These are phyloP conservation scores for Vinca minor DNA, from an alignment of 257 asterid species.

Conservation along the genomic window DNA sequence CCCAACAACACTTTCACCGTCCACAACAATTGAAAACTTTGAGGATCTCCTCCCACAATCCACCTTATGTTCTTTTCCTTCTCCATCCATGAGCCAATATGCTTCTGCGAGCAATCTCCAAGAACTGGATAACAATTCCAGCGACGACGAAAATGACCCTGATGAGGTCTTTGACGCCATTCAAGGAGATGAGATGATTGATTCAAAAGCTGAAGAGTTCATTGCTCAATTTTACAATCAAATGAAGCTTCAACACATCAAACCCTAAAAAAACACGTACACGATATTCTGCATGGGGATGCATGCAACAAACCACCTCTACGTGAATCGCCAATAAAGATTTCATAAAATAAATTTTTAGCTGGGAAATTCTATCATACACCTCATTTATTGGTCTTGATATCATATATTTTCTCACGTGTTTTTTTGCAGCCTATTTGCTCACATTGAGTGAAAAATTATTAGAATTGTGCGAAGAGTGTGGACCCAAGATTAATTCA, in stretches of 20 bases:
- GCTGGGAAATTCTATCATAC: too few species aligned
- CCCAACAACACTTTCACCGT: conserved; percentile 9
- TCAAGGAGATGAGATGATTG: conserved; percentile 32
- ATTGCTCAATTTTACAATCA: conserved; percentile 32
- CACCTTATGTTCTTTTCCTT: conserved; percentile 16
- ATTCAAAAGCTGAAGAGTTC: conserved; percentile 32
- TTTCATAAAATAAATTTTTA: too few species aligned
- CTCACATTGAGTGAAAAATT: too few species aligned
- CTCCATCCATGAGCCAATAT: conserved; percentile 26
- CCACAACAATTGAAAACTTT: conserved; percentile 6
- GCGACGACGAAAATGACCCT: conserved; percentile 20
- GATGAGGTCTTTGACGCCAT: conserved; percentile 29
- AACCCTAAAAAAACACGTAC: background rate
- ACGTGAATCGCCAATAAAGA: background rate
- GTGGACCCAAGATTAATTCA: too few species aligned
- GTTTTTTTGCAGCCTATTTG: too few species aligned
- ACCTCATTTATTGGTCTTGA: too few species aligned
- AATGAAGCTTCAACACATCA: conserved; percentile 22
- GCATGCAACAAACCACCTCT: background rate
- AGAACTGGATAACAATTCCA: conserved; percentile 12
- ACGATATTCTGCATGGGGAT: too few species aligned
- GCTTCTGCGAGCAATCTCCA: conserved; percentile 32
- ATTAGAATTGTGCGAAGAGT: too few species aligned
- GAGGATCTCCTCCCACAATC: conserved; percentile 8
- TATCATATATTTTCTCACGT: too few species aligned